These are phyloP conservation scores for Allium sativum DNA, from an alignment of 106 monocot species.

Conservation along the genomic window DNA sequence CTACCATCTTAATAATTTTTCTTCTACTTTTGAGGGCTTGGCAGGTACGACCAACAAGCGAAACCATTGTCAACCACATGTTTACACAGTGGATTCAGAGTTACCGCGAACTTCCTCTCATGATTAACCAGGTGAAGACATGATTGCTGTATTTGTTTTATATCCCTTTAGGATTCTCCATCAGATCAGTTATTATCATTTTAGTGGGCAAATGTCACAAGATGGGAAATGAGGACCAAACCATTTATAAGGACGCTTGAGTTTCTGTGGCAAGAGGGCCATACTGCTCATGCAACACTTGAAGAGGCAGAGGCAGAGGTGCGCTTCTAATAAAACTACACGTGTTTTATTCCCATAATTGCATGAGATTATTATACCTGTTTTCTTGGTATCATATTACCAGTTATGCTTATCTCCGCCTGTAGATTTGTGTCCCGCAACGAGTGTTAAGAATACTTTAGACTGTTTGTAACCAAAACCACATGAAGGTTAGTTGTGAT, in stretches of 20 bases:
- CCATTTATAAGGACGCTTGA: slow-evolving; percentile 98
- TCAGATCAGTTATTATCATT: not conserved
- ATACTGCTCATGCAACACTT: slow-evolving; percentile 94
- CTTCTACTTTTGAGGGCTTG: slow-evolving; percentile 38
- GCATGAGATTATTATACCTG: no score
- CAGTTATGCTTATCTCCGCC: no score
- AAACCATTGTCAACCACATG: slow-evolving; percentile 99
- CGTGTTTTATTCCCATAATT: no score
- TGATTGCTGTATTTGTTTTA: not conserved
- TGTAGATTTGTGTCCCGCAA: no score
- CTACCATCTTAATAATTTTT: slow-evolving; percentile 5
- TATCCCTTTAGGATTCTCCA: not conserved
- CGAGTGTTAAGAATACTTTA: no score
- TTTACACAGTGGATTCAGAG: slow-evolving; percentile 99
- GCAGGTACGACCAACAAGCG: slow-evolving; percentile 97
- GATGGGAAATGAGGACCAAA: slow-evolving; percentile 99
- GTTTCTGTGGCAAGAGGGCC: slow-evolving; percentile 99
- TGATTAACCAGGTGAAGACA: slow-evolving; percentile 81
- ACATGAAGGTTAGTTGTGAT: no score
- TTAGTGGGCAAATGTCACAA: slow-evolving; percentile 98
- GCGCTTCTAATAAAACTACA: not conserved
- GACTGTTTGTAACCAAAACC: no score
- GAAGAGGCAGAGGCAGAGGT: slow-evolving; percentile 97
- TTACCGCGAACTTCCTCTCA: slow-evolving; percentile 93
- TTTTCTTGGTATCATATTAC: no score